phyloP scores from a whole-genome alignment of 345 rosid genomes.

The Gossypium herbaceum region DNA sequence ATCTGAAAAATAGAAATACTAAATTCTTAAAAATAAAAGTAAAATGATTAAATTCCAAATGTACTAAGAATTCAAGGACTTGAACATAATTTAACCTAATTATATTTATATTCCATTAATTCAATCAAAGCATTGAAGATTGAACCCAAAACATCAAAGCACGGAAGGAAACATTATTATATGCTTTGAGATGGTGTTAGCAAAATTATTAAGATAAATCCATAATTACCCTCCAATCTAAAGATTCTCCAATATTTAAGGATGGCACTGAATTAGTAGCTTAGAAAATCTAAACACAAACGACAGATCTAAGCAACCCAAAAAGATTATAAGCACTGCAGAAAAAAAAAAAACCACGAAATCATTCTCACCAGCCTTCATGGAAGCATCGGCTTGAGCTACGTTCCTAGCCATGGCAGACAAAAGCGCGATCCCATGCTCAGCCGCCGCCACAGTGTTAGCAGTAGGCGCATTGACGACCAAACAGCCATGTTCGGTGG shows the following conservation, averaged over 20 bases:
- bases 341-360: neutral
- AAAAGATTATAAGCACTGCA: neutral
- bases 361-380: constrained; percentile 64
- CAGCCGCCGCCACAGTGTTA: constrained; percentile 87
- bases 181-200: neutral
- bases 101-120: neutral
- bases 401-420: constrained; percentile 86
- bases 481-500: constrained; percentile 82
- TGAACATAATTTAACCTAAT: too few species aligned
- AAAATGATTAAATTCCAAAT: too few species aligned
- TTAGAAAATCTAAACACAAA: neutral
- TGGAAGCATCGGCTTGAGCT: constrained; percentile 78
- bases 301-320: neutral
- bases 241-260: neutral
- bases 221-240: neutral
- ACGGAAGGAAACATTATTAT: too few species aligned
- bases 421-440: constrained; percentile 82
- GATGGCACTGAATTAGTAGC: neutral
- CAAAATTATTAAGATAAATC: neutral
- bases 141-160: neutral
- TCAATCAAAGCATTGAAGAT: neutral
- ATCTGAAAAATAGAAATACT: too few species aligned
- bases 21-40: too few species aligned
- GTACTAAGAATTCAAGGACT: too few species aligned
- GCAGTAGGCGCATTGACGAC: constrained; percentile 93